phyloP scores from a whole-genome alignment of 78 protist genomes.

The Planoprotostelium fungivorum region DNA sequence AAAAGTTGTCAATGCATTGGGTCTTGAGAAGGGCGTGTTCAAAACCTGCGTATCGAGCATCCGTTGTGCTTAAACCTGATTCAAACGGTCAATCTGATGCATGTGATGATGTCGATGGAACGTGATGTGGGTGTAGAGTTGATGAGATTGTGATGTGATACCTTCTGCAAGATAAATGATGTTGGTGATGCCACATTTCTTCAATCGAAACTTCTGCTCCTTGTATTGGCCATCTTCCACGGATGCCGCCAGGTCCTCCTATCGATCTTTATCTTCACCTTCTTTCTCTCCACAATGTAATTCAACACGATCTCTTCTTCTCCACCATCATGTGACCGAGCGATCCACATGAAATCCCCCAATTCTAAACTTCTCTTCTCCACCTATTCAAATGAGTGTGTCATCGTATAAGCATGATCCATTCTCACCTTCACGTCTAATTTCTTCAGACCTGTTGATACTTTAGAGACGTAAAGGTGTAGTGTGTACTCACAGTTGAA shows the following conservation, averaged over 20 bases:
- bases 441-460: constrained; percentile 14
- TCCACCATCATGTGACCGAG: neutral
- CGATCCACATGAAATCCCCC: constrained; percentile 58
- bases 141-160: no score
- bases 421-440: neutral
- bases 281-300: neutral
- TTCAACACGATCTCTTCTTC: neutral
- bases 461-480: neutral
- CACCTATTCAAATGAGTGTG: neutral
- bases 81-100: no score
- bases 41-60: neutral
- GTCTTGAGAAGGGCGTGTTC: neutral
- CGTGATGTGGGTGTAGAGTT: no score
- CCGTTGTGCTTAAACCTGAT: no score
- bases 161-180: constrained; percentile 27
- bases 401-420: no score
- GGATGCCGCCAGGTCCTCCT: constrained; percentile 8
- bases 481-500: neutral
- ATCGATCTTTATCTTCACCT: neutral
- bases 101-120: no score
- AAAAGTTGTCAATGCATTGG: neutral
- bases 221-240: constrained; percentile 27
- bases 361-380: constrained; percentile 2
- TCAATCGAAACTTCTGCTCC: constrained; percentile 24
- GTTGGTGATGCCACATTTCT: constrained; percentile 5